Evolutionary conservation across 192 early-diverging fungal species (phyloP).

Genomic region (Backusella psychrophila): DNA sequence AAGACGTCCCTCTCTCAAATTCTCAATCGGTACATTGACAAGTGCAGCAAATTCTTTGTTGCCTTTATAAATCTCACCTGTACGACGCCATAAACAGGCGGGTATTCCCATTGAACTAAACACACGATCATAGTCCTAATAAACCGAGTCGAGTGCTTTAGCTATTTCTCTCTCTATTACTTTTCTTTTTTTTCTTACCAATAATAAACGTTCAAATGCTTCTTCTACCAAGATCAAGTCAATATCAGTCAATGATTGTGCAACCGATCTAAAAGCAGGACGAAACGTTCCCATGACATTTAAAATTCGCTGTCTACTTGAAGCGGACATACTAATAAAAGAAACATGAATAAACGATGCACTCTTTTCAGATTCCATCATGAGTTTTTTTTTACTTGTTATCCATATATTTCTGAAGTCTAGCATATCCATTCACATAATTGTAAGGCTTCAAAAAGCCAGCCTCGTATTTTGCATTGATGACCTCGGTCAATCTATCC

Average conservation of each 20-base stretch:
- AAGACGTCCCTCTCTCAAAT: slow-evolving; percentile 58
- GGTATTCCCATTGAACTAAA: slow-evolving; percentile 96
- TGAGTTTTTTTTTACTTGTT: slow-evolving; percentile 50
- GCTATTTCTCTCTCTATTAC: slow-evolving; percentile 62
- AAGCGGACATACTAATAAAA: slow-evolving; percentile 58
- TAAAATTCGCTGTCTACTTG: slow-evolving; percentile 74
- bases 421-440: slow-evolving; percentile 88
- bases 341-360: neutral
- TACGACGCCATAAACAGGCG: slow-evolving; percentile 91
- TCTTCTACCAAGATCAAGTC: slow-evolving; percentile 96
- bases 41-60: slow-evolving; percentile 94
- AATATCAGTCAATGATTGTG: slow-evolving; percentile 88
- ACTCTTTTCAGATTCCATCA: neutral
- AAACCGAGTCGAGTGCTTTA: slow-evolving; percentile 80
- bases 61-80: slow-evolving; percentile 95
- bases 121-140: slow-evolving; percentile 87
- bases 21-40: slow-evolving; percentile 80
- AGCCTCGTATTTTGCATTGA: slow-evolving; percentile 95
- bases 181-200: slow-evolving; percentile 26
- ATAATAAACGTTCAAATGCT: slow-evolving; percentile 89
- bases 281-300: slow-evolving; percentile 88
- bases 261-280: slow-evolving; percentile 84
- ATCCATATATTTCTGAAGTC: slow-evolving; percentile 91
- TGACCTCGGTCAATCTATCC: slow-evolving; percentile 87
- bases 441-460: slow-evolving; percentile 96